Base-by-base conservation (phyloP, 2,329 filamentous ascomycete genomes). In the Pseudogymnoascus sp. region DNA sequence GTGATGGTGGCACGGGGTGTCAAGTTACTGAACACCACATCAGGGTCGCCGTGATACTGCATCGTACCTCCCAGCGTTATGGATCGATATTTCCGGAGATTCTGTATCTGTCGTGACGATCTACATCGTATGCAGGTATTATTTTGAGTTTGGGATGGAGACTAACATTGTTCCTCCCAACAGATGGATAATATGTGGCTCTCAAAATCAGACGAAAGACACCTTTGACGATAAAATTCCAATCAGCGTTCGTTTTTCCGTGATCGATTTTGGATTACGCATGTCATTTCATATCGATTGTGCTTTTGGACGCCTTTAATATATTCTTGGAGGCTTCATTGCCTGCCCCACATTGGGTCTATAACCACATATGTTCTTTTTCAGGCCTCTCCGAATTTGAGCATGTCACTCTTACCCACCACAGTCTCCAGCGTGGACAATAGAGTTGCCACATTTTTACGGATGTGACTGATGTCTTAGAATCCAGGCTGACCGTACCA, bases 1-100 rank as follows among this genome's bases (percentile, higher is more conserved):
- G 47, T 54, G 47, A 54, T 33, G 47, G 47, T 54, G 47, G 47
- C 47, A 54, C 47, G 47, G 28, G 25, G 25, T 8, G 25, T 54
- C 25, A 54, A 54, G 43, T 18, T 14, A 33, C 28, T 54, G 25
- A 54, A 7, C 47, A 35, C 47, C 16, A 33, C 43, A 54, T 33
- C 16, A 54, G 16, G 28, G 47, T 33, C 28, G 16, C 28, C 28
- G 28, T 33, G 28, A 2, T 33, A 54, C 6, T 33, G 16, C 14
- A 5, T 11, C 12, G 11, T 33, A 18, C n/a, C 43, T 54, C 16
- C 16, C 47, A 54, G 16, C 5, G 20, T 14, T 35, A 18, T 20
- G 11, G 47, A 33, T 35, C 28, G 3, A 35, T 33, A 35, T 33
- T 54, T 30, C 28, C 28, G 43, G 47, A 33, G 28, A 35, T 54